Evolutionary conservation across 2,329 filamentous ascomycete species (phyloP), one percentile per base, ranked within the genome.

Genomic region (Clarireedia sp.): DNA sequence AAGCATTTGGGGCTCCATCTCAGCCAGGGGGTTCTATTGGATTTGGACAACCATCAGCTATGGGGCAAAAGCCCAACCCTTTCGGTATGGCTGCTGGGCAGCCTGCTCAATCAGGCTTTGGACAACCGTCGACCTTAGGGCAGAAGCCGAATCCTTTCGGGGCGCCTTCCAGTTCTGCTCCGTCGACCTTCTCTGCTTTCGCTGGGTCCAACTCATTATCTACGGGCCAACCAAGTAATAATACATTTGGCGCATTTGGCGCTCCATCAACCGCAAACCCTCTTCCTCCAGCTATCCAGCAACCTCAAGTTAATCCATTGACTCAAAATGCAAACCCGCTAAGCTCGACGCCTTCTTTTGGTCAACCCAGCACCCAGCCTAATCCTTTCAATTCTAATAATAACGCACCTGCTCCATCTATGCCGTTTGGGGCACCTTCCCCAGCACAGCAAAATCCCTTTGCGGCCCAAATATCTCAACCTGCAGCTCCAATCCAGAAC

Each of bases 351-450:
- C 48, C 54, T 17, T 19, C 46, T 3, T 75, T 75, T 58, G 70
- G 72, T 17, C 69, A 73, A 57, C 66, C 68, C 41, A 69, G 78
- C 2, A 80, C 71, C 48, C 63, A 47, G 51, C 64, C 17, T 59
- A 54, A 54, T 10, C 52, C 52, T 10, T 54, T 54, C 48, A 21
- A 29, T 14, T 16, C 45, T 24, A 49, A 41, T 43, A 43, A 36
- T 26, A 38, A 37, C 6, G 36, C 1, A 14, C 19, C 45, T 26
- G 47, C 16, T 37, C 52, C 57, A 12, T 55, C 61, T 61, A 77
- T 71, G 63, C 70, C 78, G 2, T 81, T 81, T 61, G 72, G 70
- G 17, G 40, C 51, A 17, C 46, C 44, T 37, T 36, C 56, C 8
- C 17, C 47, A 2, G 41, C 33, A 40, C 33, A 46, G 7, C 19